These are phyloP conservation scores for Globisporangium megalacanthum DNA, from an alignment of 352 stramenopile genomes.

Conservation along the genomic window DNA sequence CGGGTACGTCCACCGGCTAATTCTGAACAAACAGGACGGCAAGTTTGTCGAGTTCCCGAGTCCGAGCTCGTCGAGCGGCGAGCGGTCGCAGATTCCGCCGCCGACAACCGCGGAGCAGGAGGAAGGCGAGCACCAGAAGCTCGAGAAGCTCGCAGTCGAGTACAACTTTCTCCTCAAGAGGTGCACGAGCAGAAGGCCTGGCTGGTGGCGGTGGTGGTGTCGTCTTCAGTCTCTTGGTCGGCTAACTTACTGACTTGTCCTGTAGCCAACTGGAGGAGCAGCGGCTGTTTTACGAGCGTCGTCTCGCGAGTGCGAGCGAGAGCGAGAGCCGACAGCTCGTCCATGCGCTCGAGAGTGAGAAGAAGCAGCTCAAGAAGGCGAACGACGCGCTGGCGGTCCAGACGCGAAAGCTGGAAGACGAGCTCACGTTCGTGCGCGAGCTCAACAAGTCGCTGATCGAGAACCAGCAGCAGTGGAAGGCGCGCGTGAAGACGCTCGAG, in stretches of 20 bases:
- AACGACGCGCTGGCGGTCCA: constrained; percentile 62
- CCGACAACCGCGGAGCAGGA: constrained; percentile 79
- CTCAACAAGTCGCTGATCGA: constrained; percentile 86
- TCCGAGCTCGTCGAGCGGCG: constrained; percentile 64
- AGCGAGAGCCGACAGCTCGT: constrained; percentile 46
- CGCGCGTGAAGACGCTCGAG: constrained; percentile 62
- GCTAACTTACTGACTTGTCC: neutral
- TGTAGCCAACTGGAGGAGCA: constrained; percentile 93
- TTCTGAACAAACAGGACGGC: constrained; percentile 89
- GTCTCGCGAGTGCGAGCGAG: constrained; percentile 57
- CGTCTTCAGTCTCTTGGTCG: no score
- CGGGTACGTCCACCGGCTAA: constrained; percentile 83
- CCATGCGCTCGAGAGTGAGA: constrained; percentile 64
- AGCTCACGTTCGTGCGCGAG: constrained; percentile 78
- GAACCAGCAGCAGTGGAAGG: constrained; percentile 87
- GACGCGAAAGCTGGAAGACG: constrained; percentile 72
- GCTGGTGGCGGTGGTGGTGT: no score
- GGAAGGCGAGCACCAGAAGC: constrained; percentile 91
- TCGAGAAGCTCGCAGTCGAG: constrained; percentile 94
- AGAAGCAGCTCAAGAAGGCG: constrained; percentile 75
- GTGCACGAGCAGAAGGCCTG: constrained; percentile 14
- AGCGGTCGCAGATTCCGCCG: constrained; percentile 65
- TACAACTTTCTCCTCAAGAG: constrained; percentile 96
- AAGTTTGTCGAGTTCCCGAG: constrained; percentile 96
- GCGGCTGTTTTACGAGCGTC: constrained; percentile 89